A percentile compares a stretch with the other conserved stretches of the same genome.
phyloP scores from a whole-genome alignment of 2,329 filamentous ascomycete species.

The Aureobasidium sp. region DNA sequence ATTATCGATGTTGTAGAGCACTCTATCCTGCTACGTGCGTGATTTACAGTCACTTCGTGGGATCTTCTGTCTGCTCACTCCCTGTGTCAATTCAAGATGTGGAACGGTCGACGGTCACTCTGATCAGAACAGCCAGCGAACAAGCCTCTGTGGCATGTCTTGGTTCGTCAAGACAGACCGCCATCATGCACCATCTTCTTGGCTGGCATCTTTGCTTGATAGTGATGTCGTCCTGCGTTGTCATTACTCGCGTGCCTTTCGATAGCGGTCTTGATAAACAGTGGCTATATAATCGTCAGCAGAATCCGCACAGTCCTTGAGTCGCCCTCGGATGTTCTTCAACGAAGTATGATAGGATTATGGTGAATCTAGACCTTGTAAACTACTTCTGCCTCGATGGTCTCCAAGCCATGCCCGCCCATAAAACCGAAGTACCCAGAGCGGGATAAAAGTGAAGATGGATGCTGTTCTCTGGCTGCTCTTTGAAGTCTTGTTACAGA shows the following conservation, averaged over 20 bases:
- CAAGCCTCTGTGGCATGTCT: neutral
- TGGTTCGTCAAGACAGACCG: neutral
- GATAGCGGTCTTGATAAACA: neutral
- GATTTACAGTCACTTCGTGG: neutral
- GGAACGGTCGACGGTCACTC: neutral
- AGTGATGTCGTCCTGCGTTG: neutral
- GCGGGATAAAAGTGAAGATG: no score
- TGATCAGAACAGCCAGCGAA: neutral
- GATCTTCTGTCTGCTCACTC: neutral
- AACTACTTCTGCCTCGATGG: no score
- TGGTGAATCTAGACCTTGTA: neutral
- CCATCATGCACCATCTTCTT: neutral
- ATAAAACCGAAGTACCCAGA: no score
- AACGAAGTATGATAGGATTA: neutral
- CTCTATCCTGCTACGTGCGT: neutral
- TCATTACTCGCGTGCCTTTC: neutral
- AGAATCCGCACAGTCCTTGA: neutral
- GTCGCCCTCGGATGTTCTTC: neutral
- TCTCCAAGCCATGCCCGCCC: no score
- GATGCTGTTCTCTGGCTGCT: neutral
- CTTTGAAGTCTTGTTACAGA: neutral
- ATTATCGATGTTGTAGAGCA: neutral
- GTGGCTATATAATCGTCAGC: neutral
- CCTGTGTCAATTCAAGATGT: neutral
- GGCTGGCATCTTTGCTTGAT: neutral